Evolutionary conservation across 139 green algal species (phyloP).

Genomic region (Limnomonas spitsbergensis): DNA sequence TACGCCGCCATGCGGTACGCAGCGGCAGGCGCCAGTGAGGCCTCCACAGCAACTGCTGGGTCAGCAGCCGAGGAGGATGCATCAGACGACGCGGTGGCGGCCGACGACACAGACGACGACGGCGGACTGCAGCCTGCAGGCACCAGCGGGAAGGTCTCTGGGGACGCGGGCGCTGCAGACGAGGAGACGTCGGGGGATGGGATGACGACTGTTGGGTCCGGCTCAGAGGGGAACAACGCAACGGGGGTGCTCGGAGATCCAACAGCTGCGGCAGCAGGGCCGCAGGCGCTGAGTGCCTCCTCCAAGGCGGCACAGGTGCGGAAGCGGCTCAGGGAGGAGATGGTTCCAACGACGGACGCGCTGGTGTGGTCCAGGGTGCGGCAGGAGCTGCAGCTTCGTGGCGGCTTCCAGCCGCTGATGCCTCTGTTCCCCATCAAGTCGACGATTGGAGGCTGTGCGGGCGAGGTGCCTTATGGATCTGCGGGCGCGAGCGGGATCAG

Average conservation of each 20-base stretch:
- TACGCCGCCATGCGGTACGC: constrained; percentile 39
- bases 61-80: neutral
- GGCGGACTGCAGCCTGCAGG: too few relatives aligned
- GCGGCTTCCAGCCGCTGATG: constrained; percentile 50
- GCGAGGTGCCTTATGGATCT: neutral
- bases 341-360: constrained; percentile 20
- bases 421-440: constrained; percentile 29
- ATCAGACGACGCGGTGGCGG: neutral
- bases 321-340: constrained; percentile 15
- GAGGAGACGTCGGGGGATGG: too few relatives aligned
- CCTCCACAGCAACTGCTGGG: neutral
- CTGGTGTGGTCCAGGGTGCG: constrained; percentile 16
- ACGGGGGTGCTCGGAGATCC: too few relatives aligned
- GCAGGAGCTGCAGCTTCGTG: constrained; percentile 31
- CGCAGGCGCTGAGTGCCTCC: too few relatives aligned
- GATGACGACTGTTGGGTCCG: too few relatives aligned
- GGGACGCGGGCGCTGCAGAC: too few relatives aligned
- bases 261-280: too few relatives aligned
- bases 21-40: neutral
- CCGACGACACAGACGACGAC: neutral
- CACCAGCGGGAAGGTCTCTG: neutral
- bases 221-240: too few relatives aligned
- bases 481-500: neutral
- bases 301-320: too few relatives aligned
- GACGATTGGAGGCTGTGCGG: neutral